Base-by-base conservation (phyloP, 2,329 filamentous ascomycete species). In the Alternaria triticimaculans region DNA sequence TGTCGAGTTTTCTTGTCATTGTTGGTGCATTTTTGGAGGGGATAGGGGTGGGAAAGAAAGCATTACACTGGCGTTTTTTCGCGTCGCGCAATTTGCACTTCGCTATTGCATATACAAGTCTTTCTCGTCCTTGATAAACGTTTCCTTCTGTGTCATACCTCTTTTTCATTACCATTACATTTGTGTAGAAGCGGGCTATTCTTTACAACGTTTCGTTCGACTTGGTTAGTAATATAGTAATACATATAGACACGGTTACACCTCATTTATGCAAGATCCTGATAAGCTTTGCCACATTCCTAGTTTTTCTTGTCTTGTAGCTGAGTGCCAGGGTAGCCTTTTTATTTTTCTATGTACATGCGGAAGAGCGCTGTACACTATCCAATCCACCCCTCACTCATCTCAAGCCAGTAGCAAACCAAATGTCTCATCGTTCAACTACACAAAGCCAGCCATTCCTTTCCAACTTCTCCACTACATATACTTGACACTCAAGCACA, bases 381-480 rank as follows among this genome's bases (percentile, higher is more conserved):
- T 11, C 37, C 37, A 18, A 41, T 41, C n/a, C 37, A 41, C 5
- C n/a, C 1, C 37, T 18, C n/a, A 41, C 3, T 41, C 33, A 11
- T 41, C 37, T 41, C 37, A 18, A 18, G 37, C 37, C n/a, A 41
- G 5, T 11, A n/a, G n/a, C n/a, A 18, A 10, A 18, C 11, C 3
- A 3, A 18, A 5, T 9, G 11, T 41, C n/a, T 41, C 37, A 18
- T 41, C 8, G 18, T 41, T 0, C 37, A 18, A 18, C 2, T 18
- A 41, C 37, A 0, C 37, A 41, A n/a, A n/a, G 7, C 7, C 4
- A 0, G 1, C 5, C 2, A 41, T 18, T 0, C 37, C 9, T 1
- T 18, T n/a, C n/a, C n/a, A 5, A 18, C 0, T 18, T 0, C 33
- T 37, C 33, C 15, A n/a, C 7, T 33, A 6, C 30, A 15, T 6